Evolutionary conservation across 140 eudicot genomes (phyloP).

Genomic region (Stevia rebaudiana): DNA sequence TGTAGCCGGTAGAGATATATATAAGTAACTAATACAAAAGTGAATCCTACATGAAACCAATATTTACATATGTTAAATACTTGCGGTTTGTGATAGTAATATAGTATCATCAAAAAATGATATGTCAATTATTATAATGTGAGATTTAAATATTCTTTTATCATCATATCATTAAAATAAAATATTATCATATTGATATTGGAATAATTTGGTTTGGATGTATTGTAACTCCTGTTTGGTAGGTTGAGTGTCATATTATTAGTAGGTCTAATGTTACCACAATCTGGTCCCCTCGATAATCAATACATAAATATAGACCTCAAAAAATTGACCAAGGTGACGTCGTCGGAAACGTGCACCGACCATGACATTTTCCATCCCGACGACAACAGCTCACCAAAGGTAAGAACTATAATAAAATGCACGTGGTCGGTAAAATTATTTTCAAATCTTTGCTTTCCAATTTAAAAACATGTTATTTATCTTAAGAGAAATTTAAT

Average conservation of each 20-base stretch:
- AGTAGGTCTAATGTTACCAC: neutral
- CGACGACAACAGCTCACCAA: neutral
- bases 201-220: conserved; percentile 6
- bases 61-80: no score
- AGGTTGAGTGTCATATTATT: neutral
- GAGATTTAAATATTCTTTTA: neutral
- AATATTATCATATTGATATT: neutral
- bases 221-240: neutral
- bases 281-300: neutral
- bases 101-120: no score
- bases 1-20: no score
- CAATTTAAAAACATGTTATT: no score
- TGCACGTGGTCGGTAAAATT: conserved; percentile 15
- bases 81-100: no score
- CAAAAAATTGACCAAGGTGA: conserved; percentile 13
- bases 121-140: neutral
- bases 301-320: conserved; percentile 18
- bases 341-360: conserved; percentile 28
- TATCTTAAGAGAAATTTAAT: no score
- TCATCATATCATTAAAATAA: neutral
- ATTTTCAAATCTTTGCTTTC: neutral
- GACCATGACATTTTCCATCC: conserved; percentile 1
- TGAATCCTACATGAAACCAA: no score
- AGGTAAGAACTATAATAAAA: neutral
- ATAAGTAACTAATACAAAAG: no score